These are phyloP conservation scores for Cenchrus fungigraminus DNA, from an alignment of 176 grass and related monocot genomes.

Conservation along the genomic window DNA sequence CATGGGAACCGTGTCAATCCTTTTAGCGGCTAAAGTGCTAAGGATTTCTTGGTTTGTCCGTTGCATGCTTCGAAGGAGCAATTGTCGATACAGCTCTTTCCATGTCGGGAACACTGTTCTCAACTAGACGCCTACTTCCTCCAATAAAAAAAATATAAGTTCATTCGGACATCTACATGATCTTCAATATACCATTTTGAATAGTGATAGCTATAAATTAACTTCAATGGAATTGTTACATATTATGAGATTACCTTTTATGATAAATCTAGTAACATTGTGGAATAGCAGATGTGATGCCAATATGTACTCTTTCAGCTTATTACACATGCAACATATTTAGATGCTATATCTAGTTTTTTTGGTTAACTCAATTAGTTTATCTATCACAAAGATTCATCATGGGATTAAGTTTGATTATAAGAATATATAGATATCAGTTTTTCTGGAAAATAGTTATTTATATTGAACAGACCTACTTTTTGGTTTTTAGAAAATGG, in stretches of 20 bases:
- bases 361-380: not conserved
- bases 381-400: not conserved
- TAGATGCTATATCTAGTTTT: not conserved
- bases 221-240: not conserved
- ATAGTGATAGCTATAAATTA: too few relatives aligned
- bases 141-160: too few relatives aligned
- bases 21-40: not conserved
- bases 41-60: not conserved
- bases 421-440: not conserved
- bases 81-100: not conserved
- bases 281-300: not conserved
- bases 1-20: too few relatives aligned
- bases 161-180: too few relatives aligned
- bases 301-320: not conserved
- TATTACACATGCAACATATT: not conserved
- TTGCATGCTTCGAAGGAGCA: not conserved
- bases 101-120: not conserved
- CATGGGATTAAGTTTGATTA: not conserved
- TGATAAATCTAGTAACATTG: too few relatives aligned
- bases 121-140: not conserved
- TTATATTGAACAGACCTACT: not conserved
- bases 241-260: too few relatives aligned
- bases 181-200: too few relatives aligned
- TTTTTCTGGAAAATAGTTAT: not conserved
- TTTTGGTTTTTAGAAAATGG: not conserved